These are phyloP conservation scores for Gnaphalium uliginosum DNA, from an alignment of 129 eudicot genomes.

Conservation along the genomic window DNA sequence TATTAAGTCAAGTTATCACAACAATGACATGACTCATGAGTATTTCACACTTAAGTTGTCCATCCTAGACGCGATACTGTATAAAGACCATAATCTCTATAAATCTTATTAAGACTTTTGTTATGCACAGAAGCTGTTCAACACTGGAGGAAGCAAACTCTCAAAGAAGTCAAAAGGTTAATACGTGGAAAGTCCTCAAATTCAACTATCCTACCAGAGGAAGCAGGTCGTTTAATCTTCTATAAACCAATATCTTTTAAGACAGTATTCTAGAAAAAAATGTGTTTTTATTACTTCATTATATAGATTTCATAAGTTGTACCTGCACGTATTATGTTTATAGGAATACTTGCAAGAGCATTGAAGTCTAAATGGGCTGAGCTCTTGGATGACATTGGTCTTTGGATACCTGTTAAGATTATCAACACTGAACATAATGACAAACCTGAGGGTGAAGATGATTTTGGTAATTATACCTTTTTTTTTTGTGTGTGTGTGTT, in stretches of 20 bases:
- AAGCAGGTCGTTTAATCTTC: slow-evolving; percentile 58
- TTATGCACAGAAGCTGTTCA: slow-evolving; percentile 60
- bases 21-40: not conserved
- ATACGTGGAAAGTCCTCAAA: slow-evolving; percentile 35
- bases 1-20: not conserved
- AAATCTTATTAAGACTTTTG: slow-evolving; percentile 1
- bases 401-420: slow-evolving; percentile 72
- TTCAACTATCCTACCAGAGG: slow-evolving; percentile 47
- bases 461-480: slow-evolving; percentile 49
- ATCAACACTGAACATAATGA: slow-evolving; percentile 75
- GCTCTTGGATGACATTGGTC: slow-evolving; percentile 66
- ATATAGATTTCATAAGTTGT: not conserved
- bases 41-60: not conserved
- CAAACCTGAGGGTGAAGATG: slow-evolving; percentile 84
- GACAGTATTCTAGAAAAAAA: not conserved
- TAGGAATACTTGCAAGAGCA: slow-evolving; percentile 57
- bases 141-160: slow-evolving; percentile 60
- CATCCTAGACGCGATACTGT: not conserved
- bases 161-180: slow-evolving; percentile 55
- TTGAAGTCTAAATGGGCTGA: slow-evolving; percentile 67
- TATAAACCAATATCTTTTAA: slow-evolving; percentile 5
- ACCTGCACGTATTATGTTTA: not conserved
- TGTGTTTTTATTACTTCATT: not conserved
- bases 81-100: not conserved
- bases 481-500: too few relatives aligned